Evolutionary conservation across 768 basidiomycete species (phyloP), one percentile per base, ranked within the genome.

Genomic region (Dentipellis fragilis): DNA sequence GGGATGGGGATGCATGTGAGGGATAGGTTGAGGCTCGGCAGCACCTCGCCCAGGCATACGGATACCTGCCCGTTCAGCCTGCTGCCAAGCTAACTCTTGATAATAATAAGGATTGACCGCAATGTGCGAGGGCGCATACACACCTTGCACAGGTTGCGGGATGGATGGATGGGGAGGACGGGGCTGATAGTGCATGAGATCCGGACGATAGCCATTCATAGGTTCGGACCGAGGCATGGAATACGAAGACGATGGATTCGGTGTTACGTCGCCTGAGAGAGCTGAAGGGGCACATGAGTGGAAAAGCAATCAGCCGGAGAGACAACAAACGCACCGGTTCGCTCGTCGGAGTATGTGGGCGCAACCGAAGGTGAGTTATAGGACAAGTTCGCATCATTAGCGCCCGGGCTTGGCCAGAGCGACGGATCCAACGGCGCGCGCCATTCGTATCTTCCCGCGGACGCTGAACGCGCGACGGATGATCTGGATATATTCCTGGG

Each of bases 321-420:
- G 52, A 56, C 38, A 40, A 52, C 34, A 42, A 14, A 67, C 76
- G 64, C 63, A 82, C 83, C 74, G 53, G 78, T 75, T 57, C 80
- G 77, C 62, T 83, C 80, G 61, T 79, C 80, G 54, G 81, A 75
- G 66, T 78, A 81, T 66, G 78, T 73, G 61, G 74, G 72, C 8
- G 75, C 58, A 39, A 79, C 64, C 50, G 70, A 70, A 54, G 75
- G 69, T n/a, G 74, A 65, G 40, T 68, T 71, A 61, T 80, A 81
- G 48, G 52, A 66, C 64, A 63, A 63, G 62, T 64, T 66, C 59
- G 70, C 68, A 37, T 66, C 23, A 34, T 55, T 63, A 34, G 72
- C 75, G 50, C 69, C 59, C 37, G 71, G 67, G 52, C 71, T 68
- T 23, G 63, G 49, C 67, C 67, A 65, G 55, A 56, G 59, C 35